Conservation (phyloP, 2,329 filamentous ascomycete genomes). For the Talaromyces albobiverticillius region DNA sequence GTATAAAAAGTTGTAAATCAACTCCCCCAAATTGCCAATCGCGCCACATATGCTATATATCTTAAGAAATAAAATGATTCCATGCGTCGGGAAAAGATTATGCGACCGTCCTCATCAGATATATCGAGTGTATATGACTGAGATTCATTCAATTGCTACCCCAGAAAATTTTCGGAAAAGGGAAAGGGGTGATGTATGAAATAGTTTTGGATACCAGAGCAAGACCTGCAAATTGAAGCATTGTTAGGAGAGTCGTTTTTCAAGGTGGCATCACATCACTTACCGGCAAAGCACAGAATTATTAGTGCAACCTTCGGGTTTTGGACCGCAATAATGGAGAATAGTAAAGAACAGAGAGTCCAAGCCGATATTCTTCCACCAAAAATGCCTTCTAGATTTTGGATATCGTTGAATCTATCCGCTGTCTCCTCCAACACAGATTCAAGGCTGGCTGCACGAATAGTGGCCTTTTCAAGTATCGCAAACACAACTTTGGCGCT, state of each 20-base stretch:
- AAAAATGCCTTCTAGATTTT: conserved; percentile 16
- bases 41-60: no score
- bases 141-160: no score
- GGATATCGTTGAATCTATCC: conserved; percentile 21
- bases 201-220: neutral
- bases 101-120: no score
- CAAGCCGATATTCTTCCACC: conserved; percentile 21
- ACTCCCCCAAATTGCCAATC: no score
- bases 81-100: no score
- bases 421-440: conserved; percentile 29
- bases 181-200: neutral
- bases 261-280: neutral
- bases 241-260: neutral
- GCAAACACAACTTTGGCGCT: conserved; percentile 28
- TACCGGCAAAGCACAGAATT: conserved; percentile 18
- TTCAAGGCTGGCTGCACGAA: conserved; percentile 30
- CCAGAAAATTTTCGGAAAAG: no score
- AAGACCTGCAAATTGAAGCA: neutral
- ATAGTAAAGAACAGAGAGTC: conserved; percentile 25
- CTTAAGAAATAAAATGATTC: no score
- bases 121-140: no score
- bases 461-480: conserved; percentile 28
- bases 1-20: no score
- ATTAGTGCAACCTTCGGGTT: conserved; percentile 22
- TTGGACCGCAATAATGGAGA: conserved; percentile 23